These are phyloP conservation scores for Mycena rebaudengoi DNA, from an alignment of 768 basidiomycete species.

Conservation along the genomic window DNA sequence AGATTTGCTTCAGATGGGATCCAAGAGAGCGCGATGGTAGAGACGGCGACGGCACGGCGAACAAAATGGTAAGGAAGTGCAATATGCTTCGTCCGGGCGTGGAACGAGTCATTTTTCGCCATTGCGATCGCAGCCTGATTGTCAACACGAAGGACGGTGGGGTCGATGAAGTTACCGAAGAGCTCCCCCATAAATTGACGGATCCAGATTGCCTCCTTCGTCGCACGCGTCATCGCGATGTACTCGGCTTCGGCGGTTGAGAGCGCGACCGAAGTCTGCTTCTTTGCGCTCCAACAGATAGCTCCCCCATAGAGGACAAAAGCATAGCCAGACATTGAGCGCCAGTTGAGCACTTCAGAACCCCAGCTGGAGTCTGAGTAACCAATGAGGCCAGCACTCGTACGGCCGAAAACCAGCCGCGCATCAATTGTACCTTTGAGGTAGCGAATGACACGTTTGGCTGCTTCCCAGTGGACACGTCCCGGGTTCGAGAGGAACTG, in stretches of 20 bases:
- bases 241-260: conserved; percentile 52
- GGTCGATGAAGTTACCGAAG: not conserved
- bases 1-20: conserved; percentile 31
- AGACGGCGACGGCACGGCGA: conserved; percentile 40
- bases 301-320: conserved; percentile 39
- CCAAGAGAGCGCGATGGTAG: conserved; percentile 20
- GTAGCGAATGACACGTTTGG: conserved; percentile 45
- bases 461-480: conserved; percentile 42
- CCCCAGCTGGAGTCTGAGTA: conserved; percentile 23
- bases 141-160: conserved; percentile 25
- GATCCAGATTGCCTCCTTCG: conserved; percentile 34
- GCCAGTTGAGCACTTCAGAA: conserved; percentile 14
- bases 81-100: conserved; percentile 40
- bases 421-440: conserved; percentile 30
- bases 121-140: conserved; percentile 27
- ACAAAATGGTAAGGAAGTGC: conserved; percentile 37
- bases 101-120: conserved; percentile 29
- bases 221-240: conserved; percentile 27
- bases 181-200: conserved; percentile 31
- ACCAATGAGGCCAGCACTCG: conserved; percentile 21
- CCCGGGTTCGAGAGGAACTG: conserved; percentile 39
- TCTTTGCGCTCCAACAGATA: conserved; percentile 42
- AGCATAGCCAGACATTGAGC: conserved; percentile 38
- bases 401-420: conserved; percentile 22
- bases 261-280: conserved; percentile 40